These are phyloP conservation scores for Fistulifera solaris DNA, from an alignment of 108 stramenopile genomes.

Conservation along the genomic window DNA sequence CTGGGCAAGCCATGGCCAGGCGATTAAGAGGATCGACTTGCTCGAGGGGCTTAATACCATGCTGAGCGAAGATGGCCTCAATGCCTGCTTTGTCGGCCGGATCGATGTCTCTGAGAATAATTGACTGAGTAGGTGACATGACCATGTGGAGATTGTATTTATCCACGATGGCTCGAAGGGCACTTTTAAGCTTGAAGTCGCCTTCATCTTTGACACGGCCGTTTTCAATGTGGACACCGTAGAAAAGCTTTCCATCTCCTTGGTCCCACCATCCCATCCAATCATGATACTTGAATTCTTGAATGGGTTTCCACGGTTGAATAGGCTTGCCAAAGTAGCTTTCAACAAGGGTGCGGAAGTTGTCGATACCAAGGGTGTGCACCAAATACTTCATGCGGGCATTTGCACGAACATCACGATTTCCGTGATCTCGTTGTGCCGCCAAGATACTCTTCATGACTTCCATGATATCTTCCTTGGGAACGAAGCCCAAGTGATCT, in stretches of 20 bases:
- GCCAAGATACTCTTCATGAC: conserved; percentile 89
- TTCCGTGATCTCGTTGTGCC: conserved; percentile 95
- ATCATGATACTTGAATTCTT: conserved; percentile 93
- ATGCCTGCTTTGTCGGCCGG: conserved; percentile 82
- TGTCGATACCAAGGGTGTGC: conserved; percentile 92
- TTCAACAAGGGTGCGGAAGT: conserved; percentile 88
- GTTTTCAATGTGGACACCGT: conserved; percentile 90
- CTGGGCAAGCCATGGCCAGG: conserved; percentile 94
- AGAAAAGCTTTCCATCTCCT: conserved; percentile 94
- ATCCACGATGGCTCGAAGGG: conserved; percentile 81
- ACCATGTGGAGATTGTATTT: conserved; percentile 85
- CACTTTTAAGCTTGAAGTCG: conserved; percentile 79
- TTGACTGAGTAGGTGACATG: conserved; percentile 89
- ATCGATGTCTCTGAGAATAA: conserved; percentile 85
- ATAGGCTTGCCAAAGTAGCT: conserved; percentile 85
- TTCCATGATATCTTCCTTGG: conserved; percentile 91
- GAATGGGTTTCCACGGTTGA: conserved; percentile 68
- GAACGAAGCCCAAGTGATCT: conserved; percentile 91
- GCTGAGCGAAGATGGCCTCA: conserved; percentile 72
- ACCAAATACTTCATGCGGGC: conserved; percentile 99
- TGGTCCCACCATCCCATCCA: conserved; percentile 99
- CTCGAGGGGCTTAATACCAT: conserved; percentile 83
- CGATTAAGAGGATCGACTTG: conserved; percentile 80
- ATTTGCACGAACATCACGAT: conserved; percentile 95
- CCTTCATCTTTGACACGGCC: conserved; percentile 94